Evolutionary conservation across 225 moss, liverwort and hornwort genomes (phyloP), one percentile per base, ranked within the genome.

Genomic region (Marchantia paleacea): DNA sequence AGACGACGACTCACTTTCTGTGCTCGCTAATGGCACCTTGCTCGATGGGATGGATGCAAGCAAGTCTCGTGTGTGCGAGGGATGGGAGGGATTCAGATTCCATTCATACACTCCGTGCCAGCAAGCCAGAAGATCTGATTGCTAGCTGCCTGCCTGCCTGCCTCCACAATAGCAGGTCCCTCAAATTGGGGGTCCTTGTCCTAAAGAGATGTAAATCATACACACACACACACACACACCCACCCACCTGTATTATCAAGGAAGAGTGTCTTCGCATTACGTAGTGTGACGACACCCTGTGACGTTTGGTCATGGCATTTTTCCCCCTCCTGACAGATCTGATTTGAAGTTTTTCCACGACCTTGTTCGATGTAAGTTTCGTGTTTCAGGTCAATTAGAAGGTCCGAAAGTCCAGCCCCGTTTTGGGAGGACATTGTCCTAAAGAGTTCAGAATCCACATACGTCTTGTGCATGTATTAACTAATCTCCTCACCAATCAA

Each of bases 111-210:
- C 24, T 51, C 50, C 1, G 9, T 47, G 71, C 71, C 71, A 71
- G 71, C 71, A 14, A 69, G 47, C 30, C 30, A 71, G 39, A 2
- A 5, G 48, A 71, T 71, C 71, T 71, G 71, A 71, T 71, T 19
- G 48, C 3, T 71, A 71, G 71, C 47, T 71, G 15, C 71, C 48
- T 29, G 28, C 67, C 30, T 67, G 12, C 28, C 29, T n/a, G 20
- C 72, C 51, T 72, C 72, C 72, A 52, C 72, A 72, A 52, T 22
- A 72, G 24, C 50, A 52, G 72, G 72, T 8, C 51, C 72, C 52
- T 72, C 47, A 72, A 72, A 20, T 72, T 72, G 20, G 47, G n/a
- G 72, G 50, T 72, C 50, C 51, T n/a, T 72, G 72, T 72, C 72
- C 51, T 51, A 24, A 72, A 72, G 51, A 9, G 50, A 9, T 22